phyloP scores from a whole-genome alignment of 257 asterid species.

The Rubia yunnanensis region DNA sequence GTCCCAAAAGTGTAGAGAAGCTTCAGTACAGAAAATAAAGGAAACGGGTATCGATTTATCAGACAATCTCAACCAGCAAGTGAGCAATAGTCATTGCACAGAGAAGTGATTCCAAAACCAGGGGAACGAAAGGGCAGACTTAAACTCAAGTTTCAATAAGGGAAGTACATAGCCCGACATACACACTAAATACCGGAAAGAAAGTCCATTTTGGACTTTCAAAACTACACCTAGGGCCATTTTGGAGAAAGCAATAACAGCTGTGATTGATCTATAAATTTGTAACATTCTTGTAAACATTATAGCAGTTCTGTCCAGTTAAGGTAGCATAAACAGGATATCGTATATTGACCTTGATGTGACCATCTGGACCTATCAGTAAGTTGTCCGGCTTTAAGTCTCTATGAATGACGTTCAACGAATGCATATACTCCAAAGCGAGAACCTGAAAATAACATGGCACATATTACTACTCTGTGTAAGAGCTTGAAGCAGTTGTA shows the following conservation, averaged over 20 bases:
- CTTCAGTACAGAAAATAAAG: not conserved
- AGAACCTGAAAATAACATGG: constrained; percentile 61
- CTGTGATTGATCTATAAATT: not conserved
- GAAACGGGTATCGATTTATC: not conserved
- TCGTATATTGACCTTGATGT: constrained; percentile 73
- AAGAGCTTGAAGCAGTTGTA: constrained; percentile 19
- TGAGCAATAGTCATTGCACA: not conserved
- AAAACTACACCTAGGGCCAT: not conserved
- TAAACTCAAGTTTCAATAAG: not conserved
- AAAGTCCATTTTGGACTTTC: not conserved
- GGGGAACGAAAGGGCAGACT: not conserved
- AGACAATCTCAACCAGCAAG: not conserved
- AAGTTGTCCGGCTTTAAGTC: constrained; percentile 98
- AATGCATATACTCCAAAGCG: constrained; percentile 94
- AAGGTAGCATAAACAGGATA: constrained; percentile 3
- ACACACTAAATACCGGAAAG: not conserved
- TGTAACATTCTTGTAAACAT: not conserved
- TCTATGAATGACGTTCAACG: constrained; percentile 81
- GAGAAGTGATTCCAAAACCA: not conserved
- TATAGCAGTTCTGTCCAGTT: not conserved
- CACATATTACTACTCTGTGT: constrained; percentile 14
- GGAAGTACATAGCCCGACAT: not conserved
- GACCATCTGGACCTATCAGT: constrained; percentile 95
- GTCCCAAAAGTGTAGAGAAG: not conserved
- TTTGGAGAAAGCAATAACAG: not conserved